Conservation (phyloP, 371 early-diverging fungal species). For the Mortierella sp. region DNA sequence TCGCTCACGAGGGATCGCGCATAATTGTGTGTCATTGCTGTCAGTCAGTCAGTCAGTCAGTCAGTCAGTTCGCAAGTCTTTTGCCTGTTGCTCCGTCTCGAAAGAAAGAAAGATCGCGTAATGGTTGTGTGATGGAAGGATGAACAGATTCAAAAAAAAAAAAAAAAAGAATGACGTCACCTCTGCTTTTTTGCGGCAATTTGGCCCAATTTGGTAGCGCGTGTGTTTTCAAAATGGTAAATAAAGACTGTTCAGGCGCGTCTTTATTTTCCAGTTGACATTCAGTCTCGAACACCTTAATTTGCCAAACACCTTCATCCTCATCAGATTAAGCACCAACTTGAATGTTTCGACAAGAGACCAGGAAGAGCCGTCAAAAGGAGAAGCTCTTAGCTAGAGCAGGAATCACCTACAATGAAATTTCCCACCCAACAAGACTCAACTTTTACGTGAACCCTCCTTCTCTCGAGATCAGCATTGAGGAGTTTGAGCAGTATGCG, state of each 20-base stretch:
- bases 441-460: conserved; percentile 86
- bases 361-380: conserved; percentile 28
- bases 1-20: conserved; percentile 44
- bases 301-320: not conserved
- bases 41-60: not conserved
- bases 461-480: conserved; percentile 84
- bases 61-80: not conserved
- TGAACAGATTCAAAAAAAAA: too few species aligned
- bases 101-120: too few species aligned
- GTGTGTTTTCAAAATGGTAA: too few species aligned
- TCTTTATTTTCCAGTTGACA: too few species aligned
- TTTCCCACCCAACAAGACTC: conserved; percentile 79
- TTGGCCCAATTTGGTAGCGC: too few species aligned
- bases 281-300: not conserved
- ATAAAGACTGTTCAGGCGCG: too few species aligned
- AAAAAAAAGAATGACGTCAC: too few species aligned
- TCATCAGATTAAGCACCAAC: not conserved
- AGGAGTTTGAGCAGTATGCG: conserved; percentile 93
- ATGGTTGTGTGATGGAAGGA: too few species aligned
- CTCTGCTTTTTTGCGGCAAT: too few species aligned
- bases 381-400: conserved; percentile 21
- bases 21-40: conserved; percentile 31
- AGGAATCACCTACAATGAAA: conserved; percentile 21
- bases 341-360: conserved; percentile 31
- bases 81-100: too few species aligned